These are phyloP conservation scores for Zopfochytrium polystomum DNA, from an alignment of 371 early-diverging fungal genomes.

Conservation along the genomic window DNA sequence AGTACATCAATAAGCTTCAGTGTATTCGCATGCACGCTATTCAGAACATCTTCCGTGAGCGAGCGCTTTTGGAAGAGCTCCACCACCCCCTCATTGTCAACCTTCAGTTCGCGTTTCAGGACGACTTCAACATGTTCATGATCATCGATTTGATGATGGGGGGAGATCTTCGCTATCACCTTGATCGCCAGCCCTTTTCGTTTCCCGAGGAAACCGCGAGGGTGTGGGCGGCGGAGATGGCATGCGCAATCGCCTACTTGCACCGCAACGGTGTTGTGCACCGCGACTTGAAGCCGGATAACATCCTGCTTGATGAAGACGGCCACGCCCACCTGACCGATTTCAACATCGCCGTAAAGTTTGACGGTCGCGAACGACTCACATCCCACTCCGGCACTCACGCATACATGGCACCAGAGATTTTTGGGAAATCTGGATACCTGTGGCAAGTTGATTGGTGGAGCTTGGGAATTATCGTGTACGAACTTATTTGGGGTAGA, in stretches of 20 bases:
- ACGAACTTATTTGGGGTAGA: slow-evolving; percentile 74
- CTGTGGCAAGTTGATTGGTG: slow-evolving; percentile 80
- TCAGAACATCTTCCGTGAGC: slow-evolving; percentile 53
- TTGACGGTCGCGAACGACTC: slow-evolving; percentile 25
- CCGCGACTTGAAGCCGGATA: slow-evolving; percentile 54
- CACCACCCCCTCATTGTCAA: slow-evolving; percentile 55
- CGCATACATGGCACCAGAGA: slow-evolving; percentile 78
- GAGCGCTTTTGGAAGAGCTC: slow-evolving; percentile 50
- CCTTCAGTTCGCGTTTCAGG: slow-evolving; percentile 55
- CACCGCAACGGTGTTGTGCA: slow-evolving; percentile 78
- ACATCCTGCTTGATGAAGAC: slow-evolving; percentile 52
- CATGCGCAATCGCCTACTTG: slow-evolving; percentile 69
- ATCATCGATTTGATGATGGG: slow-evolving; percentile 55
- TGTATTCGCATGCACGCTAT: slow-evolving; percentile 53
- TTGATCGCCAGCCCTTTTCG: slow-evolving; percentile 39
- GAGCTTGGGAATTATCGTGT: slow-evolving; percentile 81
- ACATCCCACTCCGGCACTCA: slow-evolving; percentile 45
- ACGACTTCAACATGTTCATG: slow-evolving; percentile 55
- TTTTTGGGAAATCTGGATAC: slow-evolving; percentile 66
- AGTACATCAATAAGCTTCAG: slow-evolving; percentile 57
- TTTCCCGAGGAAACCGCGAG: slow-evolving; percentile 71
- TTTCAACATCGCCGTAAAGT: slow-evolving; percentile 55
- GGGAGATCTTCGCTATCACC: slow-evolving; percentile 50
- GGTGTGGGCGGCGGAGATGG: slow-evolving; percentile 76
- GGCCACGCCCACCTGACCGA: slow-evolving; percentile 56